A percentile compares a stretch with the other conserved stretches of the same genome.
These are phyloP conservation scores for Yarrowia porcina DNA, from an alignment of 805 yeast genomes.

Conservation along the genomic window DNA sequence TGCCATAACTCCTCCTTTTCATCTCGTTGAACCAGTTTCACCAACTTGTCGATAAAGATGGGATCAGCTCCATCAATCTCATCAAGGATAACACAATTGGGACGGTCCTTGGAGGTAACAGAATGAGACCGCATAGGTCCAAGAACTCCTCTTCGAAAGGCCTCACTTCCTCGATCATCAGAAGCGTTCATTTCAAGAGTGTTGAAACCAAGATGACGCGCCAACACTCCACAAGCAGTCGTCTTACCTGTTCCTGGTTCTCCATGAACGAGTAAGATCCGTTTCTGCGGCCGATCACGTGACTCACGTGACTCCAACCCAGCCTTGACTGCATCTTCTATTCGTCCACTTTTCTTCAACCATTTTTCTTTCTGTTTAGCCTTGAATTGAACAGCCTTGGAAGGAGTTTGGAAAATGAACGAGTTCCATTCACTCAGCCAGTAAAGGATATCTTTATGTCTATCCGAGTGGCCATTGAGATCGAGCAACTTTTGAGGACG, in stretches of 20 bases:
- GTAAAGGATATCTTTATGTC: constrained; percentile 8
- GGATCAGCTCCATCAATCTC: constrained; percentile 80
- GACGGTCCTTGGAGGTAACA: constrained; percentile 55
- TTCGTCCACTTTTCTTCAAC: neutral
- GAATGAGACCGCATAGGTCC: constrained; percentile 66
- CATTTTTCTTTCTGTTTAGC: constrained; percentile 11
- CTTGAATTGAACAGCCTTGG: neutral
- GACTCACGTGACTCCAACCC: neutral
- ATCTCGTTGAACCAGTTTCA: constrained; percentile 62
- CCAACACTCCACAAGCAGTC: constrained; percentile 78
- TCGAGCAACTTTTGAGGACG: neutral
- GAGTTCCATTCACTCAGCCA: constrained; percentile 24
- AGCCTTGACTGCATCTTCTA: neutral
- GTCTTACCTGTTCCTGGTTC: constrained; percentile 96
- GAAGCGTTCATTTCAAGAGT: constrained; percentile 84
- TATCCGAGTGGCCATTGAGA: neutral
- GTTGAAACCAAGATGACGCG: constrained; percentile 75
- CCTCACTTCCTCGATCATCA: constrained; percentile 65
- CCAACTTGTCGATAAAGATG: constrained; percentile 50
- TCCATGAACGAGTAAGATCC: constrained; percentile 75
- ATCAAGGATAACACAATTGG: constrained; percentile 80
- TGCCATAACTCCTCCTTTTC: constrained; percentile 51
- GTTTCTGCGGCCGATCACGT: constrained; percentile 57
- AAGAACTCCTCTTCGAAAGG: constrained; percentile 51
- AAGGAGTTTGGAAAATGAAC: constrained; percentile 9